Evolutionary conservation across 2,329 filamentous ascomycete species (phyloP).

Genomic region (Colletotrichum filicis): DNA sequence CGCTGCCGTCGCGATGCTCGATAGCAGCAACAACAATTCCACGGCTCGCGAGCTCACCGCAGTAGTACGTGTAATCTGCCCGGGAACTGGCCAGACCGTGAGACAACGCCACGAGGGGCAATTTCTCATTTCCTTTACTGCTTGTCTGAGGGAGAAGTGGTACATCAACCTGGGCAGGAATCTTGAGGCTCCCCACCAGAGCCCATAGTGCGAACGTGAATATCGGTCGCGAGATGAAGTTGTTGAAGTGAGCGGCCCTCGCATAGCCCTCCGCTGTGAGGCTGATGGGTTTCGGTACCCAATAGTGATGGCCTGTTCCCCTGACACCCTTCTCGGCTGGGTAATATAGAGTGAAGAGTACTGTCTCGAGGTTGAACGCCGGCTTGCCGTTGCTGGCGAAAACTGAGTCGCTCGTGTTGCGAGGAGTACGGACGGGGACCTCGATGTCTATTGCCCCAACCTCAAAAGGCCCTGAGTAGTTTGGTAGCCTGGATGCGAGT

Average conservation of each 20-base stretch:
- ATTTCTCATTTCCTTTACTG: conserved; percentile 38
- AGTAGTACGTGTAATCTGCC: conserved; percentile 63
- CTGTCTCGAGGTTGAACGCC: conserved; percentile 58
- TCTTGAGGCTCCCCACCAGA: conserved; percentile 55
- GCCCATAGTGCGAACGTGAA: conserved; percentile 55
- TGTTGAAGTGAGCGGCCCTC: conserved; percentile 55
- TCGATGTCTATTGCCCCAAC: conserved; percentile 62
- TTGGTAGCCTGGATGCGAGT: conserved; percentile 55
- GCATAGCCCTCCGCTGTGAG: conserved; percentile 59
- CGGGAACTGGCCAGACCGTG: conserved; percentile 62
- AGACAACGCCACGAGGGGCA: conserved; percentile 62
- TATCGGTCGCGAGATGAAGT: conserved; percentile 53
- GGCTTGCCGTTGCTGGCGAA: conserved; percentile 48
- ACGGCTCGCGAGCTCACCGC: conserved; percentile 60
- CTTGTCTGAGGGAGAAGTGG: conserved; percentile 47
- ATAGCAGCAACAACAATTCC: conserved; percentile 61
- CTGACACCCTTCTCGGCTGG: conserved; percentile 47
- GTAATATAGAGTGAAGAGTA: conserved; percentile 63
- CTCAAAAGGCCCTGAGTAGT: conserved; percentile 54
- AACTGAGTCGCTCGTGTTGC: conserved; percentile 44
- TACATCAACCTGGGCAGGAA: conserved; percentile 59
- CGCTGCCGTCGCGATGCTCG: conserved; percentile 64
- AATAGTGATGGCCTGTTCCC: conserved; percentile 48
- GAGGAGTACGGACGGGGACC: conserved; percentile 49
- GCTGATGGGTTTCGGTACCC: conserved; percentile 56